Conservation (phyloP, 1,284 basidiomycete species). For the Naganishia sp. region DNA sequence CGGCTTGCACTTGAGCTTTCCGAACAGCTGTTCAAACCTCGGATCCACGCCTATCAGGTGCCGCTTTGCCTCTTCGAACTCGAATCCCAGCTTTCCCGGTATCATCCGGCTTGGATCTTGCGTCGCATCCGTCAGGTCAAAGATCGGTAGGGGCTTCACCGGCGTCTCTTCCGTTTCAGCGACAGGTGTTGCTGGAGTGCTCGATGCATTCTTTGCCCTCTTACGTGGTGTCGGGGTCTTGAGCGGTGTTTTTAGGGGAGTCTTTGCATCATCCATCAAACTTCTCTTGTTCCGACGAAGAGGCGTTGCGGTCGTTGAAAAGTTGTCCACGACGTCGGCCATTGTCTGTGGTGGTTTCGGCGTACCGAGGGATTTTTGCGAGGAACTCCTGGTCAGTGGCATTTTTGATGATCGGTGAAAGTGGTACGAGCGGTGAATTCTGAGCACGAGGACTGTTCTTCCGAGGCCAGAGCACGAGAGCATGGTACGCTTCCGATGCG, state of each 20-base stretch:
- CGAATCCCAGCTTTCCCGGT: slow-evolving; percentile 61
- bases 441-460: too few species aligned
- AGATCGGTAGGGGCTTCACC: slow-evolving; percentile 16
- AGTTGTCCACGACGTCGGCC: slow-evolving; percentile 16
- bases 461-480: too few species aligned
- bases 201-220: not conserved
- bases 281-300: slow-evolving; percentile 22
- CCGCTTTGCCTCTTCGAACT: slow-evolving; percentile 67
- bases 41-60: slow-evolving; percentile 67
- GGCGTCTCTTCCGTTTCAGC: not conserved
- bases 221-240: slow-evolving; percentile 16
- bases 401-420: not conserved
- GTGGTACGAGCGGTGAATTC: not conserved
- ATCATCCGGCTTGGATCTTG: slow-evolving; percentile 27
- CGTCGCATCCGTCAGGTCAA: slow-evolving; percentile 22
- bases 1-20: slow-evolving; percentile 66
- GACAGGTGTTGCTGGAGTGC: not conserved
- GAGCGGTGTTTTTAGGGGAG: not conserved
- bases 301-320: slow-evolving; percentile 25
- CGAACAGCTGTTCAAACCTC: slow-evolving; percentile 70
- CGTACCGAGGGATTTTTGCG: slow-evolving; percentile 14
- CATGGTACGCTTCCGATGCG: too few species aligned
- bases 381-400: slow-evolving; percentile 17
- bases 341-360: not conserved
- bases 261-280: not conserved